phyloP scores from a whole-genome alignment of 2,329 filamentous ascomycete species.

The Arthrobotrys entomopaga region DNA sequence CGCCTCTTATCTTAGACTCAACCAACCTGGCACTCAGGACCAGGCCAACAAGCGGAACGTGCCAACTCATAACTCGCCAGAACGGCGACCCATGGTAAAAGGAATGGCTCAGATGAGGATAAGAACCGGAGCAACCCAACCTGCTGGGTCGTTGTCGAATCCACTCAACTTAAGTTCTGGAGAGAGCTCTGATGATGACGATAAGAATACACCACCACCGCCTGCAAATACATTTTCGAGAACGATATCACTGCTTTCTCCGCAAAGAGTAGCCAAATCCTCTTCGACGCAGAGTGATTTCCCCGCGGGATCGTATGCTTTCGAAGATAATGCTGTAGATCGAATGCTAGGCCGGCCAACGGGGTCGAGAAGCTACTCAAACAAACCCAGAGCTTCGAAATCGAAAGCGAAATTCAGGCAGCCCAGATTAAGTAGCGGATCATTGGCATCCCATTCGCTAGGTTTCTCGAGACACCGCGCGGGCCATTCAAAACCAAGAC shows the following conservation, averaged over 20 bases:
- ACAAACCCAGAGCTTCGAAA: conserved; percentile 6
- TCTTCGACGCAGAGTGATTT: background rate
- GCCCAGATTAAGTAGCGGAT: conserved; percentile 10
- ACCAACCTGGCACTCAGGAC: conserved; percentile 20
- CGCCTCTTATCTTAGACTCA: conserved; percentile 47
- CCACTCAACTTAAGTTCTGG: conserved; percentile 34
- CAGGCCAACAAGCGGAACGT: conserved; percentile 1
- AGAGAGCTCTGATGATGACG: conserved; percentile 30
- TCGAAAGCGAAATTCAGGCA: conserved; percentile 29
- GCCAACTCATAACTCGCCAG: conserved; percentile 19
- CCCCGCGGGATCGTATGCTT: conserved; percentile 25
- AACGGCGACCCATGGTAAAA: conserved; percentile 34
- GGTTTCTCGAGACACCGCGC: background rate
- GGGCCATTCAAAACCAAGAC: conserved; percentile 9
- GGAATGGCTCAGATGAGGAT: conserved; percentile 52
- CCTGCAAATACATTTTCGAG: background rate
- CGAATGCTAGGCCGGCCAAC: conserved; percentile 35
- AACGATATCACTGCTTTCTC: background rate
- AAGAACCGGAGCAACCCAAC: conserved; percentile 28
- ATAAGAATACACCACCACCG: background rate
- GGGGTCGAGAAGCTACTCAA: background rate
- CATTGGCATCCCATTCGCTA: background rate
- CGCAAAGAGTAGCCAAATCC: background rate
- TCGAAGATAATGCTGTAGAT: conserved; percentile 45
- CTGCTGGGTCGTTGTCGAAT: conserved; percentile 37